Evolutionary conservation across 441 rosid genomes (phyloP).

Genomic region (Manihot esculenta): DNA sequence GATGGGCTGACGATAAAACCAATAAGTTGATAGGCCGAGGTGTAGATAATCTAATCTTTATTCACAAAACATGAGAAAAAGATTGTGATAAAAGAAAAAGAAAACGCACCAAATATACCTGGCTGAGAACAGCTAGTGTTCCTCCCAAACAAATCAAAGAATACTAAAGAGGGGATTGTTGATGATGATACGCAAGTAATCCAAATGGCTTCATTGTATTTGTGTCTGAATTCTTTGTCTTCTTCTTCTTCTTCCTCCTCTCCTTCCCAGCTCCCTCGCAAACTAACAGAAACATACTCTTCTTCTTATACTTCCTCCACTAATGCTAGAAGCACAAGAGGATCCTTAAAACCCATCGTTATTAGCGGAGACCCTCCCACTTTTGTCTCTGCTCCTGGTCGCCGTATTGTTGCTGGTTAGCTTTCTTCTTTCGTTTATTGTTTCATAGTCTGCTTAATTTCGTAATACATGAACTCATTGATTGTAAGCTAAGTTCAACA

Average conservation of each 20-base stretch:
- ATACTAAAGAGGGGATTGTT: background rate
- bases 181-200: background rate
- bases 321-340: conserved; percentile 21
- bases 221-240: conserved; percentile 57
- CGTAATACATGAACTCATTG: too few species aligned
- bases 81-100: too few species aligned
- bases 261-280: conserved; percentile 29
- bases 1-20: too few species aligned
- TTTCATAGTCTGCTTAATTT: background rate
- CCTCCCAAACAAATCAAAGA: background rate
- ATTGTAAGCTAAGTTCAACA: too few species aligned
- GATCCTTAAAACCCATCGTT: conserved; percentile 60
- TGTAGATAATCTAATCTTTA: too few species aligned
- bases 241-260: conserved; percentile 29
- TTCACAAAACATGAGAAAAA: too few species aligned
- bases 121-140: too few species aligned
- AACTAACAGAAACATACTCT: conserved; percentile 38
- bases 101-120: too few species aligned
- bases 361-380: conserved; percentile 80
- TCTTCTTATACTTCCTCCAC: conserved; percentile 16
- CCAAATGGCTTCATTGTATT: conserved; percentile 58
- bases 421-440: conserved; percentile 10
- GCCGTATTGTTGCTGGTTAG: conserved; percentile 85
- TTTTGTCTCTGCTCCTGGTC: conserved; percentile 86
- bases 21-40: too few species aligned